Evolutionary conservation across 345 rosid genomes (phyloP).

Genomic region (Capsella bursapastoris): DNA sequence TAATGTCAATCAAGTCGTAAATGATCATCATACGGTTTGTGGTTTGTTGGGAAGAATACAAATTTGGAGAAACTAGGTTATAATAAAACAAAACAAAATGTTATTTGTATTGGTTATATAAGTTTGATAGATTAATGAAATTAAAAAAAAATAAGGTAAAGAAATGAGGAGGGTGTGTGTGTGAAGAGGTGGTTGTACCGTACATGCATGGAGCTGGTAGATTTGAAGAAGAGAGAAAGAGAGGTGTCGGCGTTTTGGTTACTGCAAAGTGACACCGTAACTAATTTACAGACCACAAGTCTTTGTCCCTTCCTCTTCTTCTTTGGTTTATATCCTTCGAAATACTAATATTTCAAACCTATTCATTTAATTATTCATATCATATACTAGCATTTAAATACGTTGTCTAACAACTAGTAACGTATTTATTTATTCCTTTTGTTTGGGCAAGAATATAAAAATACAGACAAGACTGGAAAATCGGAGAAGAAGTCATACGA

Average conservation of each 20-base stretch:
- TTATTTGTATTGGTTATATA: background rate
- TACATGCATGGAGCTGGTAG: slow-evolving; percentile 52
- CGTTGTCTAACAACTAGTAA: background rate
- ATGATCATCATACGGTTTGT: background rate
- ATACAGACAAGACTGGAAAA: no score
- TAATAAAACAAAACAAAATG: slow-evolving; percentile 4
- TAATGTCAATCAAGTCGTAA: background rate
- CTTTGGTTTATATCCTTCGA: slow-evolving; percentile 20
- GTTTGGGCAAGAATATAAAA: no score
- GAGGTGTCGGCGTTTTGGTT: slow-evolving; percentile 42
- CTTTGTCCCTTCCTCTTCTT: slow-evolving; percentile 64
- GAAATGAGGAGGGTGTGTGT: slow-evolving; percentile 34
- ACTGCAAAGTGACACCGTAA: slow-evolving; percentile 63
- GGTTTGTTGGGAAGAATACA: slow-evolving; percentile 38
- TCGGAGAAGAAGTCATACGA: no score
- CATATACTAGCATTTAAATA: background rate
- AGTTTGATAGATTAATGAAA: background rate
- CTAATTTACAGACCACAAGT: slow-evolving; percentile 73
- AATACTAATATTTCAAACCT: background rate
- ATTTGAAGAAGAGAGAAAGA: slow-evolving; percentile 32
- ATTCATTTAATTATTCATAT: slow-evolving; percentile 5
- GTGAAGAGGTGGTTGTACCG: slow-evolving; percentile 41
- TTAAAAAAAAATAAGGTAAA: background rate
- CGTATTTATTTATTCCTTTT: background rate
- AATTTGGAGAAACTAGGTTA: slow-evolving; percentile 6